Evolutionary conservation across 192 early-diverging fungal genomes (phyloP), one percentile per base, ranked within the genome.

Genomic region (Dissophora globulifera): DNA sequence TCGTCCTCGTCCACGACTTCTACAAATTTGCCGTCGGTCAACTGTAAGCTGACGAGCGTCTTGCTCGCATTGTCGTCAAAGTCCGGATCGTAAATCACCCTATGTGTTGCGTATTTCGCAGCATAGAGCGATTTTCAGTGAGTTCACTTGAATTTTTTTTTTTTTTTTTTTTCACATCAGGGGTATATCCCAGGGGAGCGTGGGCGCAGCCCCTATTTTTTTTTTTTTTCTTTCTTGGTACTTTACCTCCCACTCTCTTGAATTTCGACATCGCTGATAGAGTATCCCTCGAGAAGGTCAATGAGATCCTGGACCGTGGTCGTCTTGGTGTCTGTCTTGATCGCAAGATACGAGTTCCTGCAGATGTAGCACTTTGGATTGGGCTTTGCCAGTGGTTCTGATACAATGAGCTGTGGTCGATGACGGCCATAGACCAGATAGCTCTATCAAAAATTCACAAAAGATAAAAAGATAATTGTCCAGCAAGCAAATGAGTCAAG

Each of bases 81-180:
- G 29, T 99, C 97, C 11, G 88, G 80, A 70, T 99, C 95, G 61
- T 95, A 95, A 47, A 98, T 66, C 19, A 96, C 82, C 60, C 90
- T 92, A 67, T 46, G 19, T 20, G 25, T 54, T 30, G 9, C 12
- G 15, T 25, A 25, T 20, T 49, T 16, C 20, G 17, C 31, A 38
- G 13, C 7, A n/a, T n/a, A n/a, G n/a, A n/a, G n/a, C n/a, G n/a
- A n/a, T n/a, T n/a, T n/a, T n/a, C n/a, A n/a, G n/a, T n/a, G n/a
- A n/a, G n/a, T n/a, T n/a, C n/a, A n/a, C n/a, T n/a, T n/a, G n/a
- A n/a, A n/a, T n/a, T n/a, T n/a, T n/a, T n/a, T n/a, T n/a, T n/a
- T n/a, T n/a, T n/a, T n/a, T n/a, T n/a, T n/a, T n/a, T n/a, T n/a
- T n/a, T n/a, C n/a, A n/a, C n/a, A n/a, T n/a, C n/a, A n/a, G n/a